phyloP scores from a whole-genome alignment of 1,139 yeast species.

The Saccharomyces hybrid region DNA sequence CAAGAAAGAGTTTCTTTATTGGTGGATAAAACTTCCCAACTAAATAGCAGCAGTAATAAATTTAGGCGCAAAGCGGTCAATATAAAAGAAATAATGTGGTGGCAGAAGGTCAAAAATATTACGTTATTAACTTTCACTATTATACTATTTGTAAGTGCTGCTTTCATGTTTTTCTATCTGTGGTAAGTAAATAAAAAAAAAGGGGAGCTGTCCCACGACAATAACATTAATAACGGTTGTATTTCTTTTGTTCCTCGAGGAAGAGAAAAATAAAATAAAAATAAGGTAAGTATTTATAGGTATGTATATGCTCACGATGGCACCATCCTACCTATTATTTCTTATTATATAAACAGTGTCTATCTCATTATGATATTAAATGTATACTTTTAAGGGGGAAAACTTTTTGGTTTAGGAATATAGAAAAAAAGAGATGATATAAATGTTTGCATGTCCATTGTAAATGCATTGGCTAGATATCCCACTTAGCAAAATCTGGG shows the following conservation, averaged over 20 bases:
- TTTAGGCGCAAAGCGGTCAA: slow-evolving; percentile 66
- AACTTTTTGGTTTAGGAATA: neutral
- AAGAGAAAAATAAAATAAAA: neutral
- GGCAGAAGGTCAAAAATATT: slow-evolving; percentile 35
- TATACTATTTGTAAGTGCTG: slow-evolving; percentile 19
- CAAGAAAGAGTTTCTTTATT: slow-evolving; percentile 71
- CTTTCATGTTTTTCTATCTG: slow-evolving; percentile 19
- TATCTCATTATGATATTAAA: neutral
- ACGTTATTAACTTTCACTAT: slow-evolving; percentile 20
- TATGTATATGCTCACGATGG: neutral
- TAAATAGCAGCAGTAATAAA: slow-evolving; percentile 60
- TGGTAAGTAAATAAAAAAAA: slow-evolving; percentile 5
- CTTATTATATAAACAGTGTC: neutral
- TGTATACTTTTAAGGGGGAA: neutral
- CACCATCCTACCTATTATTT: neutral
- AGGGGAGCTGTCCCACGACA: neutral
- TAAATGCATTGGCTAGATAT: slow-evolving; percentile 9
- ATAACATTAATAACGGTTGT: neutral
- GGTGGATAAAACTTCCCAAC: slow-evolving; percentile 73
- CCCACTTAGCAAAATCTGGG: slow-evolving; percentile 52
- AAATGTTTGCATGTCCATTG: neutral
- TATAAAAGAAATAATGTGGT: slow-evolving; percentile 62
- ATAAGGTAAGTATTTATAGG: neutral
- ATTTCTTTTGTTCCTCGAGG: neutral
- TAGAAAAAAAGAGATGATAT: neutral